phyloP scores from a whole-genome alignment of 495 filamentous ascomycete genomes.

The Talaromyces proteolyticus region DNA sequence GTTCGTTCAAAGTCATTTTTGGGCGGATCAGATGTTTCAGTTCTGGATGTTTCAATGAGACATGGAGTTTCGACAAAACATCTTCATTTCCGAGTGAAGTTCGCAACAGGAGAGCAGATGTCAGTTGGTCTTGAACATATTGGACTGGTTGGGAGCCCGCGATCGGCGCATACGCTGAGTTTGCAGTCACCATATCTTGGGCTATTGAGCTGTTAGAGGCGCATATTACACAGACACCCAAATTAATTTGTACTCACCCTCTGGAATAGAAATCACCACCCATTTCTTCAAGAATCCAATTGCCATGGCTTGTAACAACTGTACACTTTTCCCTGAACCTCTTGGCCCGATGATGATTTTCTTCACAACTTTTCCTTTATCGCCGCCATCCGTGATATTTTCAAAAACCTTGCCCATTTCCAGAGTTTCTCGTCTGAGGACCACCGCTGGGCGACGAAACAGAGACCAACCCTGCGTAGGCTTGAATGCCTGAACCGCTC shows the following conservation, averaged over 20 bases:
- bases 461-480: conserved; percentile 81
- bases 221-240: conserved; percentile 3
- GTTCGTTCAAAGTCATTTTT: conserved; percentile 58
- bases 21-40: conserved; percentile 48
- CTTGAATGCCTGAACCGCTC: conserved; percentile 84
- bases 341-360: conserved; percentile 67
- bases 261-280: conserved; percentile 88
- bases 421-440: conserved; percentile 70
- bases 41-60: conserved; percentile 54
- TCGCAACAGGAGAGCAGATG: conserved; percentile 60
- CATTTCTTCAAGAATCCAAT: conserved; percentile 78
- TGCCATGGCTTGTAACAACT: conserved; percentile 78
- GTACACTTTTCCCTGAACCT: conserved; percentile 75
- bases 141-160: conserved; percentile 48
- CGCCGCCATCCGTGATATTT: conserved; percentile 36
- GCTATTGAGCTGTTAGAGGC: conserved; percentile 38
- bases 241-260: conserved; percentile 54
- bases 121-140: conserved; percentile 76
- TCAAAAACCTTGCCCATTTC: conserved; percentile 60
- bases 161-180: conserved; percentile 73
- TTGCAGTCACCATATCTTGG: conserved; percentile 71
- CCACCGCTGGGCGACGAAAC: conserved; percentile 70
- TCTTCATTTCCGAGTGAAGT: conserved; percentile 67
- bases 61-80: conserved; percentile 51
- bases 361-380: conserved; percentile 53